Evolutionary conservation across 352 stramenopile genomes (phyloP), one percentile per base, ranked within the genome.

Genomic region (Pythium sp.): DNA sequence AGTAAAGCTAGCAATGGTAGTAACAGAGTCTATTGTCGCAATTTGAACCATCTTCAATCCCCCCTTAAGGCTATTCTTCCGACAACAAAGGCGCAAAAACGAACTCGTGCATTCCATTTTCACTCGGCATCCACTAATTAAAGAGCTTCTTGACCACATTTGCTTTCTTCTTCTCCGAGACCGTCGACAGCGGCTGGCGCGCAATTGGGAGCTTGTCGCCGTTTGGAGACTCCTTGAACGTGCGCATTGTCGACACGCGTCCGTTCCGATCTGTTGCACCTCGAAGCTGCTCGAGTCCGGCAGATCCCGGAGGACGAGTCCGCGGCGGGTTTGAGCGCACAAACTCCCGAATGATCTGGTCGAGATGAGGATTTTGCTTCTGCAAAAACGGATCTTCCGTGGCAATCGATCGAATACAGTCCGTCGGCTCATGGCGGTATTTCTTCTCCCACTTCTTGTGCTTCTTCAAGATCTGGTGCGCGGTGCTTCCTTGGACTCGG

Each of bases 371-470:
- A 43, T 80, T 85, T 41, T 87, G 68, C n/a, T 76, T 68, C 56
- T 82, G 72, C 46, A 94, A 71, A 70, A 92, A 94, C 28, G 86
- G 86, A 22, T 94, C 86, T 69, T 94, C 84, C 0, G 79, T 81
- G 47, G 70, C 67, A 58, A 81, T 73, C 18, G 75, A 72, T 58
- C 68, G 77, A 22, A 89, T 56, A 26, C 76, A 71, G n/a, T 83
- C 74, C 0, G 76, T 87, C 36, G 71, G 36, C 74, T 89, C 81
- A 65, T 74, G 79, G 18, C 80, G 80, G 64, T 86, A 93, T 58
- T 81, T 89, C 69, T 96, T 96, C 62, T 92, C 81, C 88, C 88
- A 96, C 58, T 93, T 93, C 62, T 94, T 96, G 76, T 94, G 77
- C 65, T 93, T 96, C 64, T 94, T 96, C 20, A 96, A 58, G 43